Base-by-base conservation (phyloP, 352 stramenopile species). In the Phytopythium cucurbitacearum region DNA sequence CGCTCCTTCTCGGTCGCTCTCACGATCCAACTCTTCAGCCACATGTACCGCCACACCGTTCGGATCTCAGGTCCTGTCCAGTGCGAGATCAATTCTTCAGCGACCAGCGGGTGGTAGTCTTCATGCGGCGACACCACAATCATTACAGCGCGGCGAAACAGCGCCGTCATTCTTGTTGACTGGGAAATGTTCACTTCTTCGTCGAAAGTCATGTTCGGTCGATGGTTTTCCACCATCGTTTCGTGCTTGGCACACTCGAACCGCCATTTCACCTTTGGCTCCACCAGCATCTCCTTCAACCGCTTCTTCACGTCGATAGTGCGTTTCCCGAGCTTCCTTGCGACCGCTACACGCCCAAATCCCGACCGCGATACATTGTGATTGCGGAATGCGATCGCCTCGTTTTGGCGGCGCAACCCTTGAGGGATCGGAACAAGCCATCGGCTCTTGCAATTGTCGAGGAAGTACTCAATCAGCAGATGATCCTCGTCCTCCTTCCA, bases 1-100 rank as follows among this genome's bases (percentile, higher is more conserved):
- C 72, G 62, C 48, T 92, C 78, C n/a, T 76, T 76, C 38, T 92
- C 76, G 4, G 76, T 86, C 9, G 84, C 74, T 15, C 76, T 69
- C 15, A 92, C 82, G 48, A 94, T 94, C 84, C 84, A 94, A 39
- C 88, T 87, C 35, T 87, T 87, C 8, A 94, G 64, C 81, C 81
- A 94, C 3, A 94, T 50, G 45, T 92, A 92, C 28, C 84, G 72
- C 84, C 84, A 94, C 41, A 94, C 79, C 7, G 88, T 56, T 32
- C 78, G 71, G 49, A 94, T 87, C 36, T 94, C 81, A 9, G 83
- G 57, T 5, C 74, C 69, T 2, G 54, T 76, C 84, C 84, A 94
- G 35, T 78, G 79, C n/a, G 76, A 85, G n/a, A 92, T 87, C 16
- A 94, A 62, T 48, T 91, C 76, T 59, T 94, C 84, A 32, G 81